Base-by-base conservation (phyloP, 2,329 filamentous ascomycete species). In the Fusarium temperatum region DNA sequence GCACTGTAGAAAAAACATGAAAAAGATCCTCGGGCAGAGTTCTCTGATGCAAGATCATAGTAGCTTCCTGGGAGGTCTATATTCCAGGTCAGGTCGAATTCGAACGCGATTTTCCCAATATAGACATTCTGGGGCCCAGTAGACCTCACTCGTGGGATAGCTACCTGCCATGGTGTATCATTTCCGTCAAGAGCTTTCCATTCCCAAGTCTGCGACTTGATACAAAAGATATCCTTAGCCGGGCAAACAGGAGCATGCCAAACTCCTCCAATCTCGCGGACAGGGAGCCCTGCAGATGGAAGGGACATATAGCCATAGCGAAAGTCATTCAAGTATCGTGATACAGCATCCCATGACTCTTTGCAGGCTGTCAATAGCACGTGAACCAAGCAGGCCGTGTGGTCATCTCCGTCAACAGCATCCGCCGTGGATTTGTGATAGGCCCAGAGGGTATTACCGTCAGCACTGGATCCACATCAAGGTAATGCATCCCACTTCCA, bases 271-370 rank as follows among this genome's bases (percentile, higher is more conserved):
- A 8, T 22, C 12, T 47, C 24, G 18, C 18, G 44, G 24, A 22
- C 22, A 13, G 18, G 24, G 8, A 47, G 9, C 4, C 26, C 22
- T 6, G 8, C 24, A 47, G 44, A 13, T 1, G 26, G 26, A 0
- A 28, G 13, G 1, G 6, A 47, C 4, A 47, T 0, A 22, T 28
- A 15, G 0, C 18, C 24, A 22, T 47, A 22, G 18, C 24, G 24
- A 3, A 5, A 11, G 5, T 47, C 3, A 9, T 3, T 26, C 44
- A 18, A 47, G 44, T 28, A 47, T 47, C 4, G 28, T 28, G 44
- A 10, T 1, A 11, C 24, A 47, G 6, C 18, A 18, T 22, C 0
- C 24, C 24, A 13, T 14, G 44, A 47, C 9, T 47, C 26, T 20
- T 13, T 5, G 18, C 44, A 47, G 5, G 44, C 13, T 28, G 18